Percentiles rank a stretch among this genome's conserved stretches.
phyloP scores from a whole-genome alignment of 2,329 filamentous ascomycete genomes.

The Allantophomopsis lycopodina region DNA sequence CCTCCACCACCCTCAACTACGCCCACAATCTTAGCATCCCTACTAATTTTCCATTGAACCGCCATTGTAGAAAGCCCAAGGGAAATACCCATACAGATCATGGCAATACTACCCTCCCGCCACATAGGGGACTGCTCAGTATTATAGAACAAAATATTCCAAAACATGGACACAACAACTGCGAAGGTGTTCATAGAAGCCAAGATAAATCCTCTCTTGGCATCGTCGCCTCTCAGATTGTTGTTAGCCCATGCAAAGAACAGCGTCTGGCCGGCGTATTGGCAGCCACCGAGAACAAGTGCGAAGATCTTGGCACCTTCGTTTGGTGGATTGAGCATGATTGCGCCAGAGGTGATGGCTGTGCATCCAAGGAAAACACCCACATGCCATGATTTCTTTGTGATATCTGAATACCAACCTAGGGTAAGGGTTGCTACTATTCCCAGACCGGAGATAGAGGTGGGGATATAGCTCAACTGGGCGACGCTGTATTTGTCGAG shows the following conservation, averaged over 20 bases:
- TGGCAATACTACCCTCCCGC: slow-evolving; percentile 1
- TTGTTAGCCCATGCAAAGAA: slow-evolving; percentile 71
- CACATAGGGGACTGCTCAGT: slow-evolving; percentile 44
- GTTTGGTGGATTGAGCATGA: slow-evolving; percentile 36
- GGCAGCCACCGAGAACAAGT: slow-evolving; percentile 55
- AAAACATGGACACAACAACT: slow-evolving; percentile 60
- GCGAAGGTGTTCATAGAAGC: slow-evolving; percentile 60
- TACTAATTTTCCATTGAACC: too few species aligned
- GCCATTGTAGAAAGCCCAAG: neutral
- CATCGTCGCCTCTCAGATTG: slow-evolving; percentile 48
- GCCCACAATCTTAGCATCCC: too few species aligned
- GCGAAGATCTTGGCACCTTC: slow-evolving; percentile 39
- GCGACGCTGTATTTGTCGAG: slow-evolving; percentile 29
- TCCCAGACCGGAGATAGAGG: slow-evolving; percentile 35
- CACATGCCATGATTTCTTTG: slow-evolving; percentile 48
- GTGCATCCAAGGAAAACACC: slow-evolving; percentile 55
- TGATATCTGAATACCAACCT: slow-evolving; percentile 53
- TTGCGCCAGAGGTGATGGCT: slow-evolving; percentile 43
- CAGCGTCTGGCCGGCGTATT: slow-evolving; percentile 61
- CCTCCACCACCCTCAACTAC: too few species aligned
- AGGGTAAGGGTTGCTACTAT: slow-evolving; percentile 47
- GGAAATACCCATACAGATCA: slow-evolving; percentile 1
- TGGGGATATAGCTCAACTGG: slow-evolving; percentile 38
- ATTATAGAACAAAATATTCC: slow-evolving; percentile 58
- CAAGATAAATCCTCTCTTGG: slow-evolving; percentile 50